These are phyloP conservation scores for Fraxinus baroniana DNA, from an alignment of 305 asterid species.

Conservation along the genomic window DNA sequence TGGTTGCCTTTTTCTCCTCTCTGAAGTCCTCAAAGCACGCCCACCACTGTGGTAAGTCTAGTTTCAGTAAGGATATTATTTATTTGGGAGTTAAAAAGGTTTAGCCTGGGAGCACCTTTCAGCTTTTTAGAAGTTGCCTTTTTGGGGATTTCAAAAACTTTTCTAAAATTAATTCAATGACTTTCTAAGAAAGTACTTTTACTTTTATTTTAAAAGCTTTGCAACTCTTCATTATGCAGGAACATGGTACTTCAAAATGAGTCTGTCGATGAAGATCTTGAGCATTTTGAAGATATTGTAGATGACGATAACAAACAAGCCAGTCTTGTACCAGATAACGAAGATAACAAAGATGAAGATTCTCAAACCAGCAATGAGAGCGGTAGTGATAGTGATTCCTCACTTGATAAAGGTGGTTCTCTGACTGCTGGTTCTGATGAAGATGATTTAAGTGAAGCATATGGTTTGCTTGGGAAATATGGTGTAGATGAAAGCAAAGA, in stretches of 20 bases:
- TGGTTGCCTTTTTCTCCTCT: slow-evolving; percentile 87
- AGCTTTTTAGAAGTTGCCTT: background rate
- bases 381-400: slow-evolving; percentile 41
- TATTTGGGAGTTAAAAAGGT: background rate
- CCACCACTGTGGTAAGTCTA: slow-evolving; percentile 84
- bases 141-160: background rate
- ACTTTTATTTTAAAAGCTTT: background rate
- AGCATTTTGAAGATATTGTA: slow-evolving; percentile 76
- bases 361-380: slow-evolving; percentile 32
- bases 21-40: slow-evolving; percentile 91
- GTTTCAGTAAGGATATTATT: background rate
- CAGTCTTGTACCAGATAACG: slow-evolving; percentile 24
- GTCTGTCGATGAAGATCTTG: slow-evolving; percentile 77
- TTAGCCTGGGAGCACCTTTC: background rate
- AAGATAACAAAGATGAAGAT: slow-evolving; percentile 26
- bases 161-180: background rate
- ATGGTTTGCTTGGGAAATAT: slow-evolving; percentile 42
- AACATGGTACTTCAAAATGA: slow-evolving; percentile 76
- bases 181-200: background rate
- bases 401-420: slow-evolving; percentile 42
- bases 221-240: slow-evolving; percentile 46
- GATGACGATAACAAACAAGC: slow-evolving; percentile 51
- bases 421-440: slow-evolving; percentile 50
- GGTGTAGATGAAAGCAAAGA: slow-evolving; percentile 34
- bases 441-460: slow-evolving; percentile 38